Base-by-base conservation (phyloP, 1,284 basidiomycete species). In the Sporisorium iseilematis-ciliati region DNA sequence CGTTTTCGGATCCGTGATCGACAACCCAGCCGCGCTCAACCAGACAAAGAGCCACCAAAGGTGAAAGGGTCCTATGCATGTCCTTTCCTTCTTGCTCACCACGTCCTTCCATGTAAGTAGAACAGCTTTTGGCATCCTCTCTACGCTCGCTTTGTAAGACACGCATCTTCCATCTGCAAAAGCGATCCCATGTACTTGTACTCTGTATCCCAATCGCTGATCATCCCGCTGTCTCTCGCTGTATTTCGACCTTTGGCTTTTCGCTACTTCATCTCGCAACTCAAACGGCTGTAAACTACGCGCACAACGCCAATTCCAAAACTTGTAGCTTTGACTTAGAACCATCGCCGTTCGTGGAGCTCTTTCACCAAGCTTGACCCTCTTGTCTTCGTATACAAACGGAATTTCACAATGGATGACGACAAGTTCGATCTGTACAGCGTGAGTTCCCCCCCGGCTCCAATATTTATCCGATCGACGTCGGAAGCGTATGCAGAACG, bases 391-490 rank as follows among this genome's bases (percentile, higher is more conserved):
- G 45, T 33, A 29, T 55, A 43, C 61, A 49, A 20, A 20, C 23
- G 38, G 23, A 45, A 35, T 29, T 29, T 40, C 49, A 31, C 41
- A 54, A 43, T 75, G 73, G 67, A 75, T 65, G 77, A 79, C 70
- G 74, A 79, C 53, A 72, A 79, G 31, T 71, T 77, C 57, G 77
- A 79, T 57, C 58, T 79, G 71, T 79, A 79, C 69, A 74, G 77
- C 50, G 77, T 79, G 75, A 79, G 77, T 78, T 52, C 20, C 43
- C 35, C 20, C 26, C 10, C 38, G 35, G 10, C 35, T 21, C n/a
- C 25, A 20, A 21, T 31, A 16, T 7, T 31, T 42, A 18, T 42
- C 29, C 12, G 52, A 18, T 7, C 23, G 11, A 20, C 23, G 12
- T 26, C 21, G 46, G 12, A 46, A 16, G 21, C 21, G 21, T 21